A percentile compares a stretch with the other conserved stretches of the same genome.
phyloP scores from a whole-genome alignment of 1,284 basidiomycete genomes.

The Porogramme epimiltina region DNA sequence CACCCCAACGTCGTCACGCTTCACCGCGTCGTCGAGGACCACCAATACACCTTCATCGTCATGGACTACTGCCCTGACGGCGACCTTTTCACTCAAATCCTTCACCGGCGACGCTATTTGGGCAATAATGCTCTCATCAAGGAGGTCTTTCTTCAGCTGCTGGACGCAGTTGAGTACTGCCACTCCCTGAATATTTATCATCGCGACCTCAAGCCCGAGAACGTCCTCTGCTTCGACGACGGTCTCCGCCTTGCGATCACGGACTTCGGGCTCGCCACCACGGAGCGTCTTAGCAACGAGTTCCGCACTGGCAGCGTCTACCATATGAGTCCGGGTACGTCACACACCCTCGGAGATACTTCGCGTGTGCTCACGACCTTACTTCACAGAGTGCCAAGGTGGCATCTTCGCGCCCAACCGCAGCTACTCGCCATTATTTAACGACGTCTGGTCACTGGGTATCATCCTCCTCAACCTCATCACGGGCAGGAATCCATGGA shows the following conservation, averaged over 20 bases:
- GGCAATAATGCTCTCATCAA: constrained; percentile 85
- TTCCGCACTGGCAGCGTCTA: constrained; percentile 96
- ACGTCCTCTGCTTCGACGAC: constrained; percentile 86
- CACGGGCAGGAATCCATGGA: constrained; percentile 97
- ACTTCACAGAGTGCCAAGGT: constrained; percentile 83
- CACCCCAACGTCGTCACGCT: constrained; percentile 91
- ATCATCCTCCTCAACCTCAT: constrained; percentile 95
- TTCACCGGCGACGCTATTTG: constrained; percentile 70
- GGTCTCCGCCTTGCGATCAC: constrained; percentile 88
- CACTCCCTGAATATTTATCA: constrained; percentile 92
- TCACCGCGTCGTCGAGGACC: constrained; percentile 84
- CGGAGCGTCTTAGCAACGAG: constrained; percentile 84
- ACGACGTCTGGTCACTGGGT: constrained; percentile 98
- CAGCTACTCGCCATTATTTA: constrained; percentile 84
- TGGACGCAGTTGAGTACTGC: constrained; percentile 92
- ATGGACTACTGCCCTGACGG: constrained; percentile 81
- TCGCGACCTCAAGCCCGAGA: constrained; percentile 98
- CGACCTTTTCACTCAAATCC: constrained; percentile 90
- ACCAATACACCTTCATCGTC: constrained; percentile 67
- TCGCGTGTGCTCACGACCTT: constrained; percentile 5
- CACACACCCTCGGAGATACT: neutral
- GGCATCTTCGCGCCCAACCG: constrained; percentile 71
- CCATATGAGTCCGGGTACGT: constrained; percentile 92
- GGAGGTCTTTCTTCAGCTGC: constrained; percentile 87
- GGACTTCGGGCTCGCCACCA: constrained; percentile 97